A percentile compares a stretch with the other conserved stretches of the same genome.
These are phyloP conservation scores for Emmonsiellopsis sp. DNA, from an alignment of 2,329 filamentous ascomycete species.

Conservation along the genomic window DNA sequence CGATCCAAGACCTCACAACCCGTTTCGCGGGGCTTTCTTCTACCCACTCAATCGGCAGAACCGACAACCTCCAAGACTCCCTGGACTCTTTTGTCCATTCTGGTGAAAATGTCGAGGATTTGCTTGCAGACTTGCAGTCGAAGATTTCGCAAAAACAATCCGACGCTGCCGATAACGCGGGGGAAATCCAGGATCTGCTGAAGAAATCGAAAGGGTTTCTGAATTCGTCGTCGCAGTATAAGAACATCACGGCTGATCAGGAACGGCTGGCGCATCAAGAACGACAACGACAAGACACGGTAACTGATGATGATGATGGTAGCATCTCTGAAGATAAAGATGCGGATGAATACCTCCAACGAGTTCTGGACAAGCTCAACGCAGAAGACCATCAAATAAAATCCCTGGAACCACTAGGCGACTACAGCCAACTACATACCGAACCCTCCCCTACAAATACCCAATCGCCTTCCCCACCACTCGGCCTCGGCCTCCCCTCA, in stretches of 20 bases:
- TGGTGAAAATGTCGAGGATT: constrained; percentile 14
- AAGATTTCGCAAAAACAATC: constrained; percentile 4
- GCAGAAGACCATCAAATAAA: constrained; percentile 1
- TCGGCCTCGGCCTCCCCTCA: constrained; percentile 2
- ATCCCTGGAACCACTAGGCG: not conserved
- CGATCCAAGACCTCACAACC: constrained; percentile 1
- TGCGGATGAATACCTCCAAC: constrained; percentile 20
- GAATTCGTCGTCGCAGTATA: constrained; percentile 20
- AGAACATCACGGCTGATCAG: not conserved
- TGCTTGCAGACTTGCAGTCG: constrained; percentile 10
- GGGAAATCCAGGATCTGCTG: constrained; percentile 3
- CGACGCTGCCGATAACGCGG: not conserved
- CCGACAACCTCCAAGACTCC: not conserved
- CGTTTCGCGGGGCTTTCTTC: constrained; percentile 4
- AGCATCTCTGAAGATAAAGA: constrained; percentile 13
- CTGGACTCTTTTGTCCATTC: constrained; percentile 5
- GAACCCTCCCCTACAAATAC: not conserved
- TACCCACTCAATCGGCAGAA: not conserved
- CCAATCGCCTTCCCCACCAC: not conserved
- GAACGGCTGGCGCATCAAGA: not conserved
- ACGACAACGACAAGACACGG: too few relatives aligned
- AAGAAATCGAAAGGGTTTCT: constrained; percentile 18
- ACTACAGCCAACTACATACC: not conserved
- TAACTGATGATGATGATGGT: not conserved
- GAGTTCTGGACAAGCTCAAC: constrained; percentile 20